phyloP scores from a whole-genome alignment of 495 filamentous ascomycete species.

The Penicillium malachiteum region DNA sequence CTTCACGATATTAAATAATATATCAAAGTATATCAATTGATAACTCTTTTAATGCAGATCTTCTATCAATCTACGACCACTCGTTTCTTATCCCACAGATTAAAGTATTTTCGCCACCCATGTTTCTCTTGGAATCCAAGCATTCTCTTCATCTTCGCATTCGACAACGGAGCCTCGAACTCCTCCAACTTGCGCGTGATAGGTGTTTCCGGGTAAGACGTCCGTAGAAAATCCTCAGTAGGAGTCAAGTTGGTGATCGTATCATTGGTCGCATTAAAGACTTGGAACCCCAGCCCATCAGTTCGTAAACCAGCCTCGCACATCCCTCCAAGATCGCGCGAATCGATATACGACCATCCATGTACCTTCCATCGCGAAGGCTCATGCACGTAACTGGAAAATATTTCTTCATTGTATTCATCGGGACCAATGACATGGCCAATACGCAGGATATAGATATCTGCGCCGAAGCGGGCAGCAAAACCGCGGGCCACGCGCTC shows the following conservation, averaged over 20 bases:
- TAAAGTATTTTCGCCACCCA: conserved; percentile 45
- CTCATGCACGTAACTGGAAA: conserved; percentile 50
- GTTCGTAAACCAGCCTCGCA: conserved; percentile 16
- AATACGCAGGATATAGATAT: conserved; percentile 59
- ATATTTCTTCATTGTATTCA: conserved; percentile 48
- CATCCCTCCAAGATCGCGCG: conserved; percentile 53
- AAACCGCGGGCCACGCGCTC: conserved; percentile 55
- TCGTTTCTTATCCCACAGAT: conserved; percentile 24
- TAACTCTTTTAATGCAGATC: neutral
- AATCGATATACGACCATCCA: conserved; percentile 60
- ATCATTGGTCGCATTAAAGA: conserved; percentile 61
- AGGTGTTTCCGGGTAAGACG: conserved; percentile 40
- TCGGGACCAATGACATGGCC: conserved; percentile 58
- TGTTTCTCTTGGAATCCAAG: conserved; percentile 57
- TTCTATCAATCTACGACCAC: neutral
- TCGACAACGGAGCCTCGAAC: conserved; percentile 56
- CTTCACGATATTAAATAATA: too few species aligned
- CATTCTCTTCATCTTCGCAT: conserved; percentile 54
- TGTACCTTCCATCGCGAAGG: conserved; percentile 53
- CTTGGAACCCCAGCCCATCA: conserved; percentile 53
- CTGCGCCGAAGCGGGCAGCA: conserved; percentile 47
- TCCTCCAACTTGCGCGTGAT: conserved; percentile 52
- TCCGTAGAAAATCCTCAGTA: conserved; percentile 36
- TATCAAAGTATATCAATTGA: neutral
- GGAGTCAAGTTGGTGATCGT: conserved; percentile 40